Evolutionary conservation across 352 stramenopile genomes (phyloP).

Genomic region (Globisporangium mamillatum): DNA sequence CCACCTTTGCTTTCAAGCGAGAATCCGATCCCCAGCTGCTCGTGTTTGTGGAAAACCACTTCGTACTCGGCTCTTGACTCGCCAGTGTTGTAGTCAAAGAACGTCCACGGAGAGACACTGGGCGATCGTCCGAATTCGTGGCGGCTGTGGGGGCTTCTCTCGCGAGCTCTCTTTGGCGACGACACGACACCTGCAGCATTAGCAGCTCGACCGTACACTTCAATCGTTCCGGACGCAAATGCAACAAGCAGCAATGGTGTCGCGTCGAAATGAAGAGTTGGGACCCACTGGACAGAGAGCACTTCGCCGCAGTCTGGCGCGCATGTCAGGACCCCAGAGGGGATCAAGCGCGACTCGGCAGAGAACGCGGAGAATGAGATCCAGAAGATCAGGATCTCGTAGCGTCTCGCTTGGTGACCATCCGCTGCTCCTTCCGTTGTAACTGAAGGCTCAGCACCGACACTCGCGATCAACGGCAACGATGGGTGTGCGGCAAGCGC

Average conservation of each 20-base stretch:
- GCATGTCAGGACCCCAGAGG: conserved; percentile 68
- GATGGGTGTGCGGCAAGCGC: conserved; percentile 75
- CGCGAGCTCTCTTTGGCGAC: conserved; percentile 32
- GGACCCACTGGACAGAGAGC: conserved; percentile 79
- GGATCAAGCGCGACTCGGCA: conserved; percentile 72
- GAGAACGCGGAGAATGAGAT: conserved; percentile 82
- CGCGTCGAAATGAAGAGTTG: conserved; percentile 77
- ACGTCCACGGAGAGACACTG: conserved; percentile 69
- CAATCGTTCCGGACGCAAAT: conserved; percentile 52
- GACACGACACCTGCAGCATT: conserved; percentile 55
- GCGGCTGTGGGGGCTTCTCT: conserved; percentile 17
- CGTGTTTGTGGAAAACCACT: conserved; percentile 44
- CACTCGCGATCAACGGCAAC: conserved; percentile 67
- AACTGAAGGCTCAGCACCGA: conserved; percentile 27
- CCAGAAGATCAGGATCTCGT: conserved; percentile 82
- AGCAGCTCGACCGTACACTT: conserved; percentile 59
- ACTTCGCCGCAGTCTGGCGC: conserved; percentile 41
- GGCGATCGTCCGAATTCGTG: conserved; percentile 31
- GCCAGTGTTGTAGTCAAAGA: conserved; percentile 63
- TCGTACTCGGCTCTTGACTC: conserved; percentile 73
- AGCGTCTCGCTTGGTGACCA: conserved; percentile 20
- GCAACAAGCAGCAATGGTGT: conserved; percentile 69
- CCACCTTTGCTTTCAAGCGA: conserved; percentile 35
- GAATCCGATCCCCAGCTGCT: conserved; percentile 34
- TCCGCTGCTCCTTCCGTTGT: background rate